Evolutionary conservation across 2,329 filamentous ascomycete species (phyloP).

Genomic region (Ophiocordyceps sinensis): DNA sequence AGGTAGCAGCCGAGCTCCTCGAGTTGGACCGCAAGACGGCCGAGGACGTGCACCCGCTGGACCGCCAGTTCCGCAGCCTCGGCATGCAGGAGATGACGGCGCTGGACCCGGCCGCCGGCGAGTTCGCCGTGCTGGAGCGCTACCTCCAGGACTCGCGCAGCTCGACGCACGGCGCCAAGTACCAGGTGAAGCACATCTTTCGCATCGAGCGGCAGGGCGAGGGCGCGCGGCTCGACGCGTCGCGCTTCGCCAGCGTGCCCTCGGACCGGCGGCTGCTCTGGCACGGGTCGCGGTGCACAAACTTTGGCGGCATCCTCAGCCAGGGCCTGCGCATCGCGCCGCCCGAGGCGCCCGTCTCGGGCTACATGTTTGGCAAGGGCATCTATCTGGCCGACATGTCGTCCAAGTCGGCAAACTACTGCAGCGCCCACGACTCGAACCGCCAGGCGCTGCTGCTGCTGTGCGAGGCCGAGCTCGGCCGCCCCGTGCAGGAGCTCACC

Average conservation of each 20-base stretch:
- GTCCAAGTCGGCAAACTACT: conserved; percentile 72
- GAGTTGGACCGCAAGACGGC: conserved; percentile 40
- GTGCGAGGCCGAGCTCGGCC: conserved; percentile 64
- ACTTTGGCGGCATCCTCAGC: conserved; percentile 75
- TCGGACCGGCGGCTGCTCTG: conserved; percentile 65
- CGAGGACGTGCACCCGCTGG: conserved; percentile 47
- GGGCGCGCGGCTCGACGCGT: conserved; percentile 48
- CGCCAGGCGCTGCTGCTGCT: conserved; percentile 62
- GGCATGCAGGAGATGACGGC: conserved; percentile 64
- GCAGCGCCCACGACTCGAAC: conserved; percentile 44
- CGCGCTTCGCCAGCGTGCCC: conserved; percentile 34
- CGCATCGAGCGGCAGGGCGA: conserved; percentile 67
- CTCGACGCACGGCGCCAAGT: conserved; percentile 45
- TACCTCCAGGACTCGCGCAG: conserved; percentile 59
- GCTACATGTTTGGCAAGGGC: conserved; percentile 85
- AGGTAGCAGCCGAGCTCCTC: conserved; percentile 65
- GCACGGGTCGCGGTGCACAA: conserved; percentile 75
- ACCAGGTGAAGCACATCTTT: conserved; percentile 62
- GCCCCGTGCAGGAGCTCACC: conserved; percentile 54
- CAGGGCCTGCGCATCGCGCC: conserved; percentile 86
- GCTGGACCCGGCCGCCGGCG: conserved; percentile 39
- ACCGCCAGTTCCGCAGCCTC: conserved; percentile 58
- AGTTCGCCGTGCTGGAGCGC: conserved; percentile 49
- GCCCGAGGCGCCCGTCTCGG: conserved; percentile 61
- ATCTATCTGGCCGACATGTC: conserved; percentile 81